phyloP scores from a whole-genome alignment of 2,329 filamentous ascomycete genomes.

The Lachnellula subtilissima region DNA sequence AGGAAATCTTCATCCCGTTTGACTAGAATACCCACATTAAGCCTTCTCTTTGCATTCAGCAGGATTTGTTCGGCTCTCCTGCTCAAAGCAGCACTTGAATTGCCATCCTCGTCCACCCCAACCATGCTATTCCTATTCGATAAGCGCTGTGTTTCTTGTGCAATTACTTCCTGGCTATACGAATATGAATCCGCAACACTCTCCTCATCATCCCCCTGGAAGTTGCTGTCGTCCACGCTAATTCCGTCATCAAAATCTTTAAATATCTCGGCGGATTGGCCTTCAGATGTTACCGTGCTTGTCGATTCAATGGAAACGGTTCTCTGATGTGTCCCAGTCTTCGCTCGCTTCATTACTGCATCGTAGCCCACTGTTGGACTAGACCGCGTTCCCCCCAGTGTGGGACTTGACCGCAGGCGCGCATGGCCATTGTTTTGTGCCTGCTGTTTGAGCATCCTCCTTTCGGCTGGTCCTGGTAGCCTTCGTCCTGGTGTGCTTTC shows the following conservation, averaged over 20 bases:
- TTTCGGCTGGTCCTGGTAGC: conserved; percentile 28
- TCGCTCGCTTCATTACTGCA: conserved; percentile 42
- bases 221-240: conserved; percentile 60
- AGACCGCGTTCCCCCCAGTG: conserved; percentile 39
- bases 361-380: conserved; percentile 44
- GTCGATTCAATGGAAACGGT: conserved; percentile 55
- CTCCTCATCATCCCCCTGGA: conserved; percentile 64
- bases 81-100: conserved; percentile 71
- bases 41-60: conserved; percentile 82
- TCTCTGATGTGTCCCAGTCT: conserved; percentile 43
- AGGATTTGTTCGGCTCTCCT: conserved; percentile 84
- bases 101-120: conserved; percentile 51
- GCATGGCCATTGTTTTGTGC: conserved; percentile 12
- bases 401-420: conserved; percentile 40
- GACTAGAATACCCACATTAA: conserved; percentile 61
- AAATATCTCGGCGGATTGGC: conserved; percentile 43
- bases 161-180: conserved; percentile 29
- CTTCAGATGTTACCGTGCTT: conserved; percentile 54
- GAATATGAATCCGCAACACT: conserved; percentile 45
- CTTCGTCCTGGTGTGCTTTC: conserved; percentile 43
- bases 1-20: conserved; percentile 6
- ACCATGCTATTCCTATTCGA: conserved; percentile 26
- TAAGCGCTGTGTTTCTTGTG: conserved; percentile 25
- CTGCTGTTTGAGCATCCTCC: conserved; percentile 25
- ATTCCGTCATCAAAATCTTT: conserved; percentile 57